Percentiles rank a stretch among this genome's conserved stretches.
Conservation (phyloP, 306 rosid species). For the Vigna hirtella region DNA sequence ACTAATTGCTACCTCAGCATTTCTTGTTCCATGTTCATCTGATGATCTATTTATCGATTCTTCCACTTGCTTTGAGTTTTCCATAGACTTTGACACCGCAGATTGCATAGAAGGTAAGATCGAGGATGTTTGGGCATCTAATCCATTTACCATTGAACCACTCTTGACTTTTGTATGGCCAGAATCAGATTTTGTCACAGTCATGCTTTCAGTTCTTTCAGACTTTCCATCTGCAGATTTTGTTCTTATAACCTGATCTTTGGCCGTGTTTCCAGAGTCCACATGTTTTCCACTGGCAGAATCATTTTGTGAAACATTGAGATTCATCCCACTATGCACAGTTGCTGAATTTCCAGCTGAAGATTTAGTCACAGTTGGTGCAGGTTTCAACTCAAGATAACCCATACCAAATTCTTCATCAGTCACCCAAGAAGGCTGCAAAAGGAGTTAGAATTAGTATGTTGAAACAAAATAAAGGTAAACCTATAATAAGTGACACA, state of each 20-base stretch:
- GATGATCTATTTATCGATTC: conserved; percentile 62
- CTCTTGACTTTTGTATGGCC: conserved; percentile 71
- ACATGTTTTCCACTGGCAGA: conserved; percentile 66
- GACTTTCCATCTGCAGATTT: conserved; percentile 68
- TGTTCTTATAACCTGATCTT: conserved; percentile 65
- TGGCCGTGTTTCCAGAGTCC: conserved; percentile 62
- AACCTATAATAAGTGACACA: conserved; percentile 17
- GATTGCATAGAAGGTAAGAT: conserved; percentile 57
- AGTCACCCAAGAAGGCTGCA: conserved; percentile 94
- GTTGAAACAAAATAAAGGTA: conserved; percentile 15
- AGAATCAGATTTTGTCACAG: conserved; percentile 67
- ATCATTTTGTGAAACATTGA: conserved; percentile 66
- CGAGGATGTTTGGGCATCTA: conserved; percentile 71
- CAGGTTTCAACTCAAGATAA: conserved; percentile 77
- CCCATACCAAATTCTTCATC: conserved; percentile 99
- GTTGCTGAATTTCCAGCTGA: conserved; percentile 61
- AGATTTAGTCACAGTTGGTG: conserved; percentile 72
- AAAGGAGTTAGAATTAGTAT: conserved; percentile 14
- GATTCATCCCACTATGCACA: conserved; percentile 59
- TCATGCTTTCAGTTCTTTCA: conserved; percentile 65
- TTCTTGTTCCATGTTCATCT: conserved; percentile 71
- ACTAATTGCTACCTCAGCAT: conserved; percentile 64
- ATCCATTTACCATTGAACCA: conserved; percentile 63
- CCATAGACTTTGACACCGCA: conserved; percentile 70
- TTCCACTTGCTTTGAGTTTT: conserved; percentile 72